A percentile compares a stretch with the other conserved stretches of the same genome.
Conservation (phyloP, 352 stramenopile genomes). For the Phytophthora nicotianae region DNA sequence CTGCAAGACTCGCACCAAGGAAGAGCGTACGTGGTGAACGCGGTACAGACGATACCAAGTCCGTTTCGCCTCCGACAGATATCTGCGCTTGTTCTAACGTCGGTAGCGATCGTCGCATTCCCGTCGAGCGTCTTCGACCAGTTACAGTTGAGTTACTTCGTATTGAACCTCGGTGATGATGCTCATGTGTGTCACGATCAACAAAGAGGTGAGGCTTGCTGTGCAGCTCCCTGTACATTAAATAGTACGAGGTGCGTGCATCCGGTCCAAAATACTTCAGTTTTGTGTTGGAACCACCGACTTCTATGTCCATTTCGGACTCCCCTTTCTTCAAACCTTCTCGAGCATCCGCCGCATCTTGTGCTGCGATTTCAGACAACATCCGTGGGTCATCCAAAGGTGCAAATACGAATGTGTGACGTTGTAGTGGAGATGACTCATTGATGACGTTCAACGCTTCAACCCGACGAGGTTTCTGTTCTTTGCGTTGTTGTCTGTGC, state of each 20-base stretch:
- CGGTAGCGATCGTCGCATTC: slow-evolving; percentile 17
- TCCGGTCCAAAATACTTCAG: slow-evolving; percentile 59
- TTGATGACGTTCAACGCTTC: slow-evolving; percentile 12
- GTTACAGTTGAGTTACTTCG: slow-evolving; percentile 14
- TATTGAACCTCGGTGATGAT: slow-evolving; percentile 23
- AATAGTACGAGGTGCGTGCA: slow-evolving; percentile 58
- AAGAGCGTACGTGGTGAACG: slow-evolving; percentile 61
- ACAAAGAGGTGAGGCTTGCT: slow-evolving; percentile 65
- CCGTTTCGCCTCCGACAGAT: slow-evolving; percentile 6
- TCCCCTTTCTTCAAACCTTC: slow-evolving; percentile 31
- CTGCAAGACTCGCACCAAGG: slow-evolving; percentile 52
- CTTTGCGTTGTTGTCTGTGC: slow-evolving; percentile 37
- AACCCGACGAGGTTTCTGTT: slow-evolving; percentile 21
- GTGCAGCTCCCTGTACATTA: slow-evolving; percentile 59
- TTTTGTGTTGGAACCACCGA: neutral
- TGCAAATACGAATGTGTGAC: slow-evolving; percentile 45
- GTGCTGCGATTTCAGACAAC: slow-evolving; percentile 34
- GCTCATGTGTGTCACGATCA: slow-evolving; percentile 24
- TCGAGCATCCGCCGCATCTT: slow-evolving; percentile 13
- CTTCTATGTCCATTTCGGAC: slow-evolving; percentile 23
- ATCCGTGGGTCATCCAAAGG: slow-evolving; percentile 46
- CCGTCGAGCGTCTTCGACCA: slow-evolving; percentile 5
- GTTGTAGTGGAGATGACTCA: slow-evolving; percentile 6
- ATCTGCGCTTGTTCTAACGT: slow-evolving; percentile 30
- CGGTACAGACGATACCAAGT: slow-evolving; percentile 26